A percentile compares a stretch with the other conserved stretches of the same genome.
These are phyloP conservation scores for Trichoderma sp. DNA, from an alignment of 2,329 filamentous ascomycete genomes.

Conservation along the genomic window DNA sequence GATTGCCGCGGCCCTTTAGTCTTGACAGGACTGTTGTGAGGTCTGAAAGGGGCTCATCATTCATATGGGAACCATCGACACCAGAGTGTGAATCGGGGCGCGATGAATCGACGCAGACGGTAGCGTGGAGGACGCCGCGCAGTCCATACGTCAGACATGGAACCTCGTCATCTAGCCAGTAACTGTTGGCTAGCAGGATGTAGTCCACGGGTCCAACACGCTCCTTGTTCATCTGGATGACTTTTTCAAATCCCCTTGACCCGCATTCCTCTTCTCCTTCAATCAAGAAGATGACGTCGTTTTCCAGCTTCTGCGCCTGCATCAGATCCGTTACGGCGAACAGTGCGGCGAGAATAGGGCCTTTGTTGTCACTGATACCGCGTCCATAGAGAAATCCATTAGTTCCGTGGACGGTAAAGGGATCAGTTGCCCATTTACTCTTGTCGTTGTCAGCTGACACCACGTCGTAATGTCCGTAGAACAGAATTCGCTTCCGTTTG, in stretches of 20 bases:
- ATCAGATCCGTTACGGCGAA: conserved; percentile 91
- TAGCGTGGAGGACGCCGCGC: conserved; percentile 90
- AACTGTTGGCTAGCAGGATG: conserved; percentile 94
- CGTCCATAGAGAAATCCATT: conserved; percentile 94
- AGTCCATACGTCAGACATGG: conserved; percentile 95
- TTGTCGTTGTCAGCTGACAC: conserved; percentile 84
- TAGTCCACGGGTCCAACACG: conserved; percentile 91
- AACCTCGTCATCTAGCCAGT: conserved; percentile 96
- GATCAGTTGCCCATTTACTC: conserved; percentile 82
- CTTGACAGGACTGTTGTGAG: conserved; percentile 80
- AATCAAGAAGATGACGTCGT: conserved; percentile 90
- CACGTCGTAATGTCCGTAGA: conserved; percentile 98
- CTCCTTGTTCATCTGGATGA: conserved; percentile 75
- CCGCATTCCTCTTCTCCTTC: conserved; percentile 97
- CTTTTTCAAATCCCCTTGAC: conserved; percentile 84
- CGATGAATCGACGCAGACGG: conserved; percentile 80
- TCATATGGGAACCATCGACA: conserved; percentile 89
- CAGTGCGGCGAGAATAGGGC: conserved; percentile 88
- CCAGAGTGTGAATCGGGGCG: conserved; percentile 92
- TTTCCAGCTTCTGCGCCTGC: conserved; percentile 78
- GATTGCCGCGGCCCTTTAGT: conserved; percentile 78
- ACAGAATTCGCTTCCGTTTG: conserved; percentile 81
- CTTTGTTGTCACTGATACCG: conserved; percentile 97
- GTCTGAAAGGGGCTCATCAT: conserved; percentile 91
- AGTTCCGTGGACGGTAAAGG: conserved; percentile 84